Evolutionary conservation across 2,329 filamentous ascomycete genomes (phyloP).

Genomic region (Claviceps citrina): DNA sequence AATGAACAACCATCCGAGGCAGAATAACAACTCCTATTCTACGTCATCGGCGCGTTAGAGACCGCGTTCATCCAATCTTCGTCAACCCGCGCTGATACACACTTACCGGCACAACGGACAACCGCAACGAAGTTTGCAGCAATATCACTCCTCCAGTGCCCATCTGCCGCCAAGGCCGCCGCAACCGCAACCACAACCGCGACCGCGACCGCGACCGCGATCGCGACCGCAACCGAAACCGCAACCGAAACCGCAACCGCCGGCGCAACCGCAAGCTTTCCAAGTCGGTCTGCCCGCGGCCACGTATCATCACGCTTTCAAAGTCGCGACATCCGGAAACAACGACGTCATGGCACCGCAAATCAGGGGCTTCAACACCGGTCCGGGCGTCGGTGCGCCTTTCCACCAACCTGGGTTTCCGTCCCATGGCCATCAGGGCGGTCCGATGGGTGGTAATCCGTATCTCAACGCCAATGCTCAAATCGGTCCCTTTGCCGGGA

Average conservation of each 20-base stretch:
- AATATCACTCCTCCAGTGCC: neutral
- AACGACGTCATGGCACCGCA: slow-evolving; percentile 21
- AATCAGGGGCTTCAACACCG: slow-evolving; percentile 23
- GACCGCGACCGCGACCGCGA: no score
- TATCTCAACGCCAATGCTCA: slow-evolving; percentile 56
- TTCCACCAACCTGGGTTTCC: slow-evolving; percentile 35
- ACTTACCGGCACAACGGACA: no score
- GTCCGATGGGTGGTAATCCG: slow-evolving; percentile 47
- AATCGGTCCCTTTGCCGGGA: slow-evolving; percentile 48
- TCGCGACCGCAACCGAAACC: no score
- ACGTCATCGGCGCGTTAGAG: slow-evolving; percentile 16
- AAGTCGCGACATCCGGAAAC: neutral
- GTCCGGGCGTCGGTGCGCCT: slow-evolving; percentile 22
- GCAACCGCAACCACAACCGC: no score
- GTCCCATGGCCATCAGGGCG: slow-evolving; percentile 34
- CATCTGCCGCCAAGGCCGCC: neutral
- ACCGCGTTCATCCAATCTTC: slow-evolving; percentile 4
- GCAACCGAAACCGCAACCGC: neutral
- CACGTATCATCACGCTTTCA: neutral
- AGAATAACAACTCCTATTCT: slow-evolving; percentile 6
- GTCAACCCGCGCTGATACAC: no score
- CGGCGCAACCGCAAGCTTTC: neutral
- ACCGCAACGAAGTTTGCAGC: no score
- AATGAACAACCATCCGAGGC: slow-evolving; percentile 10
- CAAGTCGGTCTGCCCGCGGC: neutral